A percentile compares a stretch with the other conserved stretches of the same genome.
Evolutionary conservation across 2,329 filamentous ascomycete species (phyloP).

Genomic region (Fusarium globosum): DNA sequence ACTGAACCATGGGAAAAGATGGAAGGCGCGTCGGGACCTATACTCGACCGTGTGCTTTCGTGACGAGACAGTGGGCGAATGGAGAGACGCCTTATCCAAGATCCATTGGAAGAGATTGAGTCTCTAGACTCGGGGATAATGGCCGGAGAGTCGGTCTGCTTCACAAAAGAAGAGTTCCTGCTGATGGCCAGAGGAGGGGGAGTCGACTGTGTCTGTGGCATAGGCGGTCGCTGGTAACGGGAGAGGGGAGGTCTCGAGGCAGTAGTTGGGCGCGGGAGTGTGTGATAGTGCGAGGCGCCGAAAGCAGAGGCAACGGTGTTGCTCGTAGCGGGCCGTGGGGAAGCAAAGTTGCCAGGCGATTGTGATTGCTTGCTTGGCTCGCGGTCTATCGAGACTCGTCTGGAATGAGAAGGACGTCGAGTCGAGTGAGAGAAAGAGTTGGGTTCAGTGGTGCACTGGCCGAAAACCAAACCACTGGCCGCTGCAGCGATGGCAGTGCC

Average conservation of each 20-base stretch:
- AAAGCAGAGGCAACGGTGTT: constrained; percentile 49
- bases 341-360: constrained; percentile 38
- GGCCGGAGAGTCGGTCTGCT: constrained; percentile 52
- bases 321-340: constrained; percentile 59
- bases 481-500: constrained; percentile 71
- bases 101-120: constrained; percentile 70
- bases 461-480: constrained; percentile 68
- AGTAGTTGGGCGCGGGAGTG: constrained; percentile 46
- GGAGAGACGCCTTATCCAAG: constrained; percentile 80
- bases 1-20: constrained; percentile 75
- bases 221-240: constrained; percentile 52
- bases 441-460: constrained; percentile 61
- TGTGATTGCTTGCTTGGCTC: constrained; percentile 47
- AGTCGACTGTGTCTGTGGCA: constrained; percentile 55
- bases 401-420: constrained; percentile 45
- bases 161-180: constrained; percentile 58
- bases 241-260: constrained; percentile 53
- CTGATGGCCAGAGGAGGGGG: constrained; percentile 54
- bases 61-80: constrained; percentile 72
- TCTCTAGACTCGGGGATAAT: constrained; percentile 61
- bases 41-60: constrained; percentile 72
- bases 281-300: constrained; percentile 47
- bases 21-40: constrained; percentile 73
- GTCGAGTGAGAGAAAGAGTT: constrained; percentile 46
- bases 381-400: constrained; percentile 50